Base-by-base conservation (phyloP, 345 rosid genomes). In the Laguncularia racemosa region DNA sequence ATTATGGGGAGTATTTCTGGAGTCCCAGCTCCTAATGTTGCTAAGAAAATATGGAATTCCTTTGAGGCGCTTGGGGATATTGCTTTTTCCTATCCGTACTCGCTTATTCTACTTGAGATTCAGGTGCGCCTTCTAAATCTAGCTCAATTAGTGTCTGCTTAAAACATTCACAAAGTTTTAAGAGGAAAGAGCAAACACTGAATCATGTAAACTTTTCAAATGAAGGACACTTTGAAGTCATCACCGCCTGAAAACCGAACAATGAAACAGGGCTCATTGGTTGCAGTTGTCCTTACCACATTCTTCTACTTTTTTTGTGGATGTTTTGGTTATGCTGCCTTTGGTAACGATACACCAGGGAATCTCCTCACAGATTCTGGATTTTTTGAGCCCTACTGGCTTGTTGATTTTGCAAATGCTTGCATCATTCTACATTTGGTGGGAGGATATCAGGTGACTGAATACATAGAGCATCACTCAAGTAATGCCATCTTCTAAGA, bases 21-120 rank as follows among this genome's bases (percentile, higher is more conserved):
- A 61, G 86, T 76, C 14, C 73, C 84, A 0, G 62, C 78, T 43
- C 46, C 72, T 12, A 59, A 38, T 45, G 13, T 28, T 16, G 73
- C 73, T 14, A 56, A 68, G 50, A 85, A 85, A 58, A 14, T 71
- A 18, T 80, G 77, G 77, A 20, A 75, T 54, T 60, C 51, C n/a
- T 80, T 80, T 67, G 72, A 78, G 59, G 88, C 88, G 2, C 75
- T 85, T 9, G 82, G 81, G 1, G 81, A 85, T 69, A 74, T 85
- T 67, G 92, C 83, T 46, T 82, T 76, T 46, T 81, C 81, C 1
- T 85, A 82, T 67, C 89, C 89, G 1, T 82, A 78, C 63, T 40
- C 89, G 12, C 49, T 78, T 6, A 73, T 85, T 61, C 74, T 82
- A 44, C 70, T 85, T 12, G 88, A 85, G 62, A 85, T 85, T 50